Conservation (phyloP, 345 rosid genomes). For the Acer saccharum region DNA sequence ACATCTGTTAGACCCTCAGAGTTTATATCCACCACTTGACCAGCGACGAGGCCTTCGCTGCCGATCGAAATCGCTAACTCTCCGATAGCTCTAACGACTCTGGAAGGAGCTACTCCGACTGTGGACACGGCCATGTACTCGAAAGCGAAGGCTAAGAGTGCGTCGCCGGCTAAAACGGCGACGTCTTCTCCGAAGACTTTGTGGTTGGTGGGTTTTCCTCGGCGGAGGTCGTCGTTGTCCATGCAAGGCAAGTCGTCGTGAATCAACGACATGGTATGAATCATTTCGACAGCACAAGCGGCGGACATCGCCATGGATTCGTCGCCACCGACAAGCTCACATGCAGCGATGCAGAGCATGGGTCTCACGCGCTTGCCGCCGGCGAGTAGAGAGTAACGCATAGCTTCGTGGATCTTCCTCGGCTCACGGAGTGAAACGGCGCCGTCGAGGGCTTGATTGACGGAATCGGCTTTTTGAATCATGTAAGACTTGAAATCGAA, state of each 20-base stretch:
- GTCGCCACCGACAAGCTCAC: slow-evolving; percentile 81
- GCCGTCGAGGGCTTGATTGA: slow-evolving; percentile 69
- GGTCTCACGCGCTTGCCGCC: slow-evolving; percentile 93
- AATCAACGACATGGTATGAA: slow-evolving; percentile 92
- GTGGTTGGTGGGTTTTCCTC: slow-evolving; percentile 93
- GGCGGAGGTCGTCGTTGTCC: slow-evolving; percentile 97
- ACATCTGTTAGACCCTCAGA: slow-evolving; percentile 63
- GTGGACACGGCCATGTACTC: slow-evolving; percentile 73
- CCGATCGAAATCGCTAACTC: slow-evolving; percentile 78
- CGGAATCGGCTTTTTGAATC: slow-evolving; percentile 51
- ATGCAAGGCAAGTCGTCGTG: slow-evolving; percentile 96
- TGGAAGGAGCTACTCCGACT: slow-evolving; percentile 41
- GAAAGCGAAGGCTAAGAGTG: slow-evolving; percentile 76
- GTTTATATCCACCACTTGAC: slow-evolving; percentile 78
- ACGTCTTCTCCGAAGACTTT: slow-evolving; percentile 79
- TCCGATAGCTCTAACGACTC: slow-evolving; percentile 59
- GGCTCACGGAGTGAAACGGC: slow-evolving; percentile 71
- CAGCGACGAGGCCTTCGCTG: slow-evolving; percentile 74
- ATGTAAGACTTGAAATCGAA: slow-evolving; percentile 87
- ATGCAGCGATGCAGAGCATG: slow-evolving; percentile 76
- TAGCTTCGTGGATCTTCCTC: slow-evolving; percentile 79
- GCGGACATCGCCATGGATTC: slow-evolving; percentile 76
- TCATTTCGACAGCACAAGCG: slow-evolving; percentile 92
- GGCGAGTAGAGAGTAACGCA: slow-evolving; percentile 92
- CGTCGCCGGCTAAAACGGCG: slow-evolving; percentile 88